These are phyloP conservation scores for Plasmopara halstedii DNA, from an alignment of 352 stramenopile species.

Conservation along the genomic window DNA sequence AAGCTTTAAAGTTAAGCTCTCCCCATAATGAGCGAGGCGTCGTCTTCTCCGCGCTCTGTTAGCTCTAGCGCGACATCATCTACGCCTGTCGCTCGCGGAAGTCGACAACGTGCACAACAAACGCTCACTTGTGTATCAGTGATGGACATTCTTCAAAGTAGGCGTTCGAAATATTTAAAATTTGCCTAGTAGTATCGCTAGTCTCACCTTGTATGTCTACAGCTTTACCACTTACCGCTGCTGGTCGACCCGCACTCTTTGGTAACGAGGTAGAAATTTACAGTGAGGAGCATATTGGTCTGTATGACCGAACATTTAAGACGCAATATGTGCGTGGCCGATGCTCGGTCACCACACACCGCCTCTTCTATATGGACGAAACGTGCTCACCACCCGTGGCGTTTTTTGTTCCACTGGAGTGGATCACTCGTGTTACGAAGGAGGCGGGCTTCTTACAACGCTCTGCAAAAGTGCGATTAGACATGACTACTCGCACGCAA, in stretches of 20 bases:
- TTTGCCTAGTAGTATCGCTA: not conserved
- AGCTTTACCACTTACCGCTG: constrained; percentile 65
- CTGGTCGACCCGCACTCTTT: constrained; percentile 65
- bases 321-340: constrained; percentile 58
- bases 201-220: constrained; percentile 4
- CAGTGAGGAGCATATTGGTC: constrained; percentile 72
- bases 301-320: constrained; percentile 80
- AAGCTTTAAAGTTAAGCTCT: not conserved
- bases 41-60: constrained; percentile 21
- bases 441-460: constrained; percentile 78
- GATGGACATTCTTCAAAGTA: constrained; percentile 65
- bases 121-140: constrained; percentile 25
- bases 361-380: constrained; percentile 77
- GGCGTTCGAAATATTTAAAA: constrained; percentile 3
- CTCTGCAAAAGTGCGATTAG: constrained; percentile 78
- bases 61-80: constrained; percentile 11
- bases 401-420: constrained; percentile 67
- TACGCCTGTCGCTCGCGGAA: constrained; percentile 3
- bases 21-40: constrained; percentile 20
- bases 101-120: constrained; percentile 2
- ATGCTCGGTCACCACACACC: constrained; percentile 77
- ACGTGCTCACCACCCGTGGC: constrained; percentile 38
- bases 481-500: constrained; percentile 35
- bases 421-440: constrained; percentile 61
- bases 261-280: constrained; percentile 84